These are phyloP conservation scores for Cytospora piceicola DNA, from an alignment of 2,329 filamentous ascomycete species.

Conservation along the genomic window DNA sequence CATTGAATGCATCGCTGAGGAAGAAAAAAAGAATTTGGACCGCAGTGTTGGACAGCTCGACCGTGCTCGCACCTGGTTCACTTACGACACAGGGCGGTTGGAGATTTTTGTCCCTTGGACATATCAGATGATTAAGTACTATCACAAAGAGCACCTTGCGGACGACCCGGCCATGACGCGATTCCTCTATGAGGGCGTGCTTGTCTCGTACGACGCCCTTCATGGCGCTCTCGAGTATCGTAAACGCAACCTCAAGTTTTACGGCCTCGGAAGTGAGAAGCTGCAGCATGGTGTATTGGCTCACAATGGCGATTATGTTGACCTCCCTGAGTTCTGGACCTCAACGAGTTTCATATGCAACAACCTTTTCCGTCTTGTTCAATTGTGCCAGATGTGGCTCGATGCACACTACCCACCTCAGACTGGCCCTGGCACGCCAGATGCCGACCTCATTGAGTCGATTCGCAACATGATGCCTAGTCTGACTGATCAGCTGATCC, in stretches of 20 bases:
- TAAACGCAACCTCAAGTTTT: slow-evolving; percentile 67
- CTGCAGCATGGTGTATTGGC: slow-evolving; percentile 67
- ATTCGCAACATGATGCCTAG: slow-evolving; percentile 54
- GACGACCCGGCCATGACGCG: slow-evolving; percentile 59
- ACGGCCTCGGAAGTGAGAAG: slow-evolving; percentile 72
- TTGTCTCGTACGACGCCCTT: slow-evolving; percentile 70
- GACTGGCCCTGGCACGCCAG: slow-evolving; percentile 36
- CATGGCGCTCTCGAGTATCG: slow-evolving; percentile 73
- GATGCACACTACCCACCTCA: slow-evolving; percentile 47
- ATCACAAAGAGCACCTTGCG: slow-evolving; percentile 65
- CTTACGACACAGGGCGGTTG: slow-evolving; percentile 73
- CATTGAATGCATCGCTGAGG: slow-evolving; percentile 74
- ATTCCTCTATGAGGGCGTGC: slow-evolving; percentile 69
- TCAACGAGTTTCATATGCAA: slow-evolving; percentile 67
- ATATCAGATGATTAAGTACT: slow-evolving; percentile 73
- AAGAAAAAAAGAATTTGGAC: slow-evolving; percentile 71
- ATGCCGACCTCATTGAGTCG: slow-evolving; percentile 47
- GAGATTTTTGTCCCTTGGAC: slow-evolving; percentile 80
- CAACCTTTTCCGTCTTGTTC: slow-evolving; percentile 62
- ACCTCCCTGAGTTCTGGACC: slow-evolving; percentile 84
- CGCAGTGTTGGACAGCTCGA: slow-evolving; percentile 73
- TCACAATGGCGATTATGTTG: slow-evolving; percentile 60
- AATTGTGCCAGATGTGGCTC: slow-evolving; percentile 61
- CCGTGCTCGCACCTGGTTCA: slow-evolving; percentile 82
- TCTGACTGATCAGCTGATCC: slow-evolving; percentile 59